These are phyloP conservation scores for Stephanodiscus triporus DNA, from an alignment of 108 stramenopile genomes.

Conservation along the genomic window DNA sequence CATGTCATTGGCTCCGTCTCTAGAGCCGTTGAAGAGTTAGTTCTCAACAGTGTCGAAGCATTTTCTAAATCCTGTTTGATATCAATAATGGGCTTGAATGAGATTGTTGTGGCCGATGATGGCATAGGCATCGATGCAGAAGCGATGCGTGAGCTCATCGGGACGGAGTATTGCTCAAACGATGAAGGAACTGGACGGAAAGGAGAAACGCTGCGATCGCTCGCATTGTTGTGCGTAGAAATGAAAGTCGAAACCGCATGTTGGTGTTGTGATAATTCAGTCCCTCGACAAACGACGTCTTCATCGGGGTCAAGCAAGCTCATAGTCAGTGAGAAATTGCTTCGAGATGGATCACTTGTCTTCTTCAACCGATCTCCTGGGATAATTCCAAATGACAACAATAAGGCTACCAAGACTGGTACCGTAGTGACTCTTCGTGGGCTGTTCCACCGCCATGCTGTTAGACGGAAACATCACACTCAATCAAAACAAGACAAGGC, in stretches of 20 bases:
- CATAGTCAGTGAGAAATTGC: constrained; percentile 17
- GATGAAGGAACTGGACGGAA: background rate
- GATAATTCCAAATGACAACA: constrained; percentile 8
- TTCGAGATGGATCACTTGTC: constrained; percentile 25
- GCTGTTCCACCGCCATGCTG: constrained; percentile 33
- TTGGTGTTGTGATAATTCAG: background rate
- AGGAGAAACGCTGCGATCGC: constrained; percentile 34
- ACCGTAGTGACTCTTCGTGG: constrained; percentile 28
- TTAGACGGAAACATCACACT: constrained; percentile 23
- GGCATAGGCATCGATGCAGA: constrained; percentile 38
- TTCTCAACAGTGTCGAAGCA: constrained; percentile 13
- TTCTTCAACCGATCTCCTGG: constrained; percentile 22
- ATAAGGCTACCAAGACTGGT: constrained; percentile 13
- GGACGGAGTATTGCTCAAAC: constrained; percentile 43
- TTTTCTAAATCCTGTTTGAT: constrained; percentile 3
- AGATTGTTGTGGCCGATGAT: constrained; percentile 14
- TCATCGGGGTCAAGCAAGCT: background rate
- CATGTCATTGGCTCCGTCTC: constrained; percentile 19
- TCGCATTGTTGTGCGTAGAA: constrained; percentile 38
- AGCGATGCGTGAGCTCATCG: constrained; percentile 31
- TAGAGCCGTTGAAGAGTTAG: constrained; percentile 14
- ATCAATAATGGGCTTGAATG: constrained; percentile 3
- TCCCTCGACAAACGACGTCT: background rate
- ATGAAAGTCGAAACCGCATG: constrained; percentile 33
- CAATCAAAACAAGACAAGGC: background rate